Base-by-base conservation (phyloP, 192 early-diverging fungal genomes). In the Coemansia sp. region DNA sequence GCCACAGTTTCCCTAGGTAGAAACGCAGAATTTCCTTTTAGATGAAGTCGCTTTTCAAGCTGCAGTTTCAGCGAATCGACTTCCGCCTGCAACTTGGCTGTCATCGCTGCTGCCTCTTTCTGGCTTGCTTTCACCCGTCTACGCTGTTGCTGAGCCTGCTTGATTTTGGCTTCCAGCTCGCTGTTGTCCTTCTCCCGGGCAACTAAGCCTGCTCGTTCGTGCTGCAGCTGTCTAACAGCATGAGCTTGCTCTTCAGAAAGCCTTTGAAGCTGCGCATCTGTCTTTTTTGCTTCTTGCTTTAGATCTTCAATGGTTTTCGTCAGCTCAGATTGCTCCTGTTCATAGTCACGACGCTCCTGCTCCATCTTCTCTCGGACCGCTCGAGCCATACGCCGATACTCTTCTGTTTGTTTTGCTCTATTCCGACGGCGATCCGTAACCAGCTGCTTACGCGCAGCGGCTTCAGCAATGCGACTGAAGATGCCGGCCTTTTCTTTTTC, bases 121-220 rank as follows among this genome's bases (percentile, higher is more conserved):
- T 56, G 72, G 19, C 10, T 21, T 9, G 63, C 54, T 35, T 53
- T 30, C 47, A 61, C 52, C 36, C 61, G 61, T 14, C 55, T 52
- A 28, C 46, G 37, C 19, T 40, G 63, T 31, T 43, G 44, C 35
- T 45, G 11, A 13, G 41, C 52, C 16, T 54, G 52, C 38, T 61
- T 64, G n/a, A 75, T 37, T 26, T 59, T 42, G 8, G 33, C 3
- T 33, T 64, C 61, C 16, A 75, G 53, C 0, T 45, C 57, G 0
- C 59, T 43, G 14, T 68, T 68, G 18, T 40, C 46, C 42, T 64
- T 64, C 45, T 75, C 72, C 44, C 68, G 72, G 2, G 38, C 53
- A 9, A 58, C 43, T 14, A 68, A 36, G n/a, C 18, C 61, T 10
- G 40, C 35, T 8, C 54, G 57, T 45, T 68, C 68, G n/a, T 20